Evolutionary conservation across 371 early-diverging fungal species (phyloP).

Genomic region (Capillidium heterosporum): DNA sequence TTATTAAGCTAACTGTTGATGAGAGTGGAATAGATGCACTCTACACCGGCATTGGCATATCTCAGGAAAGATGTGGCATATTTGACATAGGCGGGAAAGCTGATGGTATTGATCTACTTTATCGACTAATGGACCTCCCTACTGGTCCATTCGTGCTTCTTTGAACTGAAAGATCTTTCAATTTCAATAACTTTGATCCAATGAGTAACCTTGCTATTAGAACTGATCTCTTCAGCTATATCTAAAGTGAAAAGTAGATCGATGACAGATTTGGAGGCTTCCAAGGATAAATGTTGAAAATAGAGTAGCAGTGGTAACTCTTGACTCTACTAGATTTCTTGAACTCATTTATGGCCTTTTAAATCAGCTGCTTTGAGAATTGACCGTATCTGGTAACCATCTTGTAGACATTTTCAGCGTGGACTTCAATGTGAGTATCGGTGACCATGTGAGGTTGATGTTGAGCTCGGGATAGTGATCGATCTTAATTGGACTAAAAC

Average conservation of each 20-base stretch:
- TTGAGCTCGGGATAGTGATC: not conserved
- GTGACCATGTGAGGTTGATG: not conserved
- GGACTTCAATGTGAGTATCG: not conserved
- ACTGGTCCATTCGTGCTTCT: not conserved
- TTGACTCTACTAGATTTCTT: not conserved
- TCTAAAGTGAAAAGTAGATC: not conserved
- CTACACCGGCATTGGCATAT: slow-evolving; percentile 24
- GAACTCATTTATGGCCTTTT: not conserved
- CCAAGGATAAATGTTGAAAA: slow-evolving; percentile 1
- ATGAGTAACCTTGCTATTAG: not conserved
- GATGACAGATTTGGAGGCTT: not conserved
- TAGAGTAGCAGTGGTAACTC: slow-evolving; percentile 1
- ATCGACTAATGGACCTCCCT: not conserved
- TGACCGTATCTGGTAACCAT: not conserved
- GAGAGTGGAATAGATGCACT: slow-evolving; percentile 48
- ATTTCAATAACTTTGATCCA: not conserved
- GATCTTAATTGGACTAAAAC: too few relatives aligned
- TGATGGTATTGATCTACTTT: not conserved
- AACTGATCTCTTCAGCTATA: not conserved
- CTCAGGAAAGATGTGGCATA: not conserved
- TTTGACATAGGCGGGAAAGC: not conserved
- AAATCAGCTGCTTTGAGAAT: not conserved
- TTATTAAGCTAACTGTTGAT: slow-evolving; percentile 20
- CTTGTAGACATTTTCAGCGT: not conserved
- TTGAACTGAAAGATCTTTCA: too few relatives aligned